A percentile compares a stretch with the other conserved stretches of the same genome.
Conservation (phyloP, 257 asterid species). For the Echites panduratus region DNA sequence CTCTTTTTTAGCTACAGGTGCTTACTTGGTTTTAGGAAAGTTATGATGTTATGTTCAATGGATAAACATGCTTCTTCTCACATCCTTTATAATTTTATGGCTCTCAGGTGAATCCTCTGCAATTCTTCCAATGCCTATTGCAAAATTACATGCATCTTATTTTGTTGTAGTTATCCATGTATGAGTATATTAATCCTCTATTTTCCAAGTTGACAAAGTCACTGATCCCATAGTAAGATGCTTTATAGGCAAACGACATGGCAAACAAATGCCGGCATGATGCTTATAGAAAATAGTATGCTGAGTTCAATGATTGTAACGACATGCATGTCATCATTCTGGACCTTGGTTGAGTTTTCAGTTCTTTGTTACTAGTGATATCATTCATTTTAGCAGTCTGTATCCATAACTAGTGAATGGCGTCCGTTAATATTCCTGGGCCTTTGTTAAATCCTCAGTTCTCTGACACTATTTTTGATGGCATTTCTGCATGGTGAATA, state of each 20-base stretch:
- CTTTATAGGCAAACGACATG: neutral
- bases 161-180: neutral
- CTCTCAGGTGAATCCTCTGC: neutral
- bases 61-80: neutral
- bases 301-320: neutral
- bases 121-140: neutral
- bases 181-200: neutral
- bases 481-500: neutral
- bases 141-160: neutral
- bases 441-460: neutral
- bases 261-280: neutral
- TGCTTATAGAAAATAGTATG: neutral
- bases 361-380: neutral
- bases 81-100: neutral
- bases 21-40: neutral
- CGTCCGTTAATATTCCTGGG: no score
- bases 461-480: neutral
- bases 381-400: neutral
- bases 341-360: neutral
- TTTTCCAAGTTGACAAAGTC: neutral
- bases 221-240: neutral
- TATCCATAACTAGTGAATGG: neutral
- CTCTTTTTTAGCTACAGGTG: conserved; percentile 1
- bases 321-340: neutral
- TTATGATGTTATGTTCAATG: neutral